Base-by-base conservation (phyloP, 805 yeast species). In the Nakazawaea molendinolei region DNA sequence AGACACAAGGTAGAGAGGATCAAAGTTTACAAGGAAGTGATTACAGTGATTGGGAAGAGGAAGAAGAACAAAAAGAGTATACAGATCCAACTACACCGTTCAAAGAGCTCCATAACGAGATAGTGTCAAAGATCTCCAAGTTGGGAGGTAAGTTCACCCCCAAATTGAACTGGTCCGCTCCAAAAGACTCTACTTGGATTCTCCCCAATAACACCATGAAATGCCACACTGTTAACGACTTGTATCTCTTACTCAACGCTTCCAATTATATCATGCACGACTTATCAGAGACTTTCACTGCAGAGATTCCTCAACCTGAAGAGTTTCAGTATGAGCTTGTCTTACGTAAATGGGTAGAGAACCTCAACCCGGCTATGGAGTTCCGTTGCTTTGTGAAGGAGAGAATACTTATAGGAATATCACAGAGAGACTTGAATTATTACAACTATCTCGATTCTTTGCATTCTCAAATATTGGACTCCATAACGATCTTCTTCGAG, bases 111-210 rank as follows among this genome's bases (percentile, higher is more conserved):
- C 94, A 89, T 50, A 47, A 60, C 0, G 47, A 63, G 28, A 64
- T 90, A 13, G 60, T 60, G 23, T 40, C 47, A 0, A 51, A 65
- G 0, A 71, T 92, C 10, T 41, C 45, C 3, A 62, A 66, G 28
- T 61, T 70, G 32, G 81, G 82, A 0, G 16, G 15, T 15, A 60
- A 74, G 1, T 86, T 87, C 2, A 69, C 86, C 1, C 97, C 97
- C 1, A 92, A 92, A 51, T 62, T 90, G 47, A 92, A 92, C 63
- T 92, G 98, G 98, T 86, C 97, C 1, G 83, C 96, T 2, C 98
- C 99, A 1, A 80, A 79, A 51, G 99, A 92, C 59, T 85, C 97
- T 2, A 73, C 79, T 0, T 92, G 97, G 98, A 90, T 92, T 15
- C 60, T 83, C 49, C 70, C 92, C 3, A 76, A 82, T 22, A 84